phyloP scores from a whole-genome alignment of 331 rosid genomes.

The Telfairia occidentalis region DNA sequence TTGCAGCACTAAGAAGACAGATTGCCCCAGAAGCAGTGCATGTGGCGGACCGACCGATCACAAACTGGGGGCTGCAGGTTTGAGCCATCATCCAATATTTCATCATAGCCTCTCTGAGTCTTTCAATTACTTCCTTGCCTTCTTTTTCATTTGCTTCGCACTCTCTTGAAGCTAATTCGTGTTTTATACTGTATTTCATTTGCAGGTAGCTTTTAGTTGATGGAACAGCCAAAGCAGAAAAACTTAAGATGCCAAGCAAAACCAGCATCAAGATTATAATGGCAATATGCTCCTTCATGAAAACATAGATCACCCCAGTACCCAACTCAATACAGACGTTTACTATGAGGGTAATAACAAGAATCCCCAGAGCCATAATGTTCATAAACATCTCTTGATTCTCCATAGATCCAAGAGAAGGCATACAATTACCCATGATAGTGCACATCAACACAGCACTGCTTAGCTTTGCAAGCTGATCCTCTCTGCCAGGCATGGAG shows the following conservation, averaged over 20 bases:
- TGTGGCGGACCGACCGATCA: slow-evolving; percentile 68
- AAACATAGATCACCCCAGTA: slow-evolving; percentile 72
- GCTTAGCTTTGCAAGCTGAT: slow-evolving; percentile 69
- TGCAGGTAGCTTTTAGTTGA: slow-evolving; percentile 45
- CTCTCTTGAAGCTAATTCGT: slow-evolving; percentile 37
- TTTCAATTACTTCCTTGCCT: slow-evolving; percentile 9
- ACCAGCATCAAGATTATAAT: slow-evolving; percentile 58
- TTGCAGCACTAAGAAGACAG: slow-evolving; percentile 49
- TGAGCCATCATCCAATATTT: slow-evolving; percentile 86
- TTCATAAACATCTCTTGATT: slow-evolving; percentile 52
- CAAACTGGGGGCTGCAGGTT: slow-evolving; percentile 75
- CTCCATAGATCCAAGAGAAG: slow-evolving; percentile 66
- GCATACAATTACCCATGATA: slow-evolving; percentile 66
- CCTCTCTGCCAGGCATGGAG: slow-evolving; percentile 62
- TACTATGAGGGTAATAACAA: slow-evolving; percentile 60
- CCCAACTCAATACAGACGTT: slow-evolving; percentile 65
- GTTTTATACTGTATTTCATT: slow-evolving; percentile 23
- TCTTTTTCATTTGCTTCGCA: background rate
- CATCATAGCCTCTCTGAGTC: slow-evolving; percentile 30
- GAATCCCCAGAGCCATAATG: slow-evolving; percentile 55
- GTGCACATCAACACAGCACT: slow-evolving; percentile 65
- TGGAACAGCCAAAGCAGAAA: slow-evolving; percentile 55
- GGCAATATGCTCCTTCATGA: slow-evolving; percentile 48
- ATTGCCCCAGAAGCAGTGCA: slow-evolving; percentile 82
- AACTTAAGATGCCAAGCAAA: slow-evolving; percentile 36